Evolutionary conservation across 2,329 filamentous ascomycete genomes (phyloP), one percentile per base, ranked within the genome.

Genomic region (Fusarium fujikuroi): DNA sequence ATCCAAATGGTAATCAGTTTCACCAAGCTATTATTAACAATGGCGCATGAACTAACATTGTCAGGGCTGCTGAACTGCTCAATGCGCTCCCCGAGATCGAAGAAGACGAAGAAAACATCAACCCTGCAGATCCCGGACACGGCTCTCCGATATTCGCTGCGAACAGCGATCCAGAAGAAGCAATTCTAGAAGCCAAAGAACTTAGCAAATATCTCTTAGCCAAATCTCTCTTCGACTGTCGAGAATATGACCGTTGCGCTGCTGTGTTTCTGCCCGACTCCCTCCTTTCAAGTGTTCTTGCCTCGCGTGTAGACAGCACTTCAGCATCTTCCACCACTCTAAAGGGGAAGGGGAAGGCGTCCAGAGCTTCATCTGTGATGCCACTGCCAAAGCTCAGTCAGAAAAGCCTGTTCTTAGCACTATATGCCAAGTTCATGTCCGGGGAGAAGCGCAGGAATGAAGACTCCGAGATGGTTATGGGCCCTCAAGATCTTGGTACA

Each of bases 401-500:
- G 81, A 97, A 95, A 83, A 95, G 95, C 59, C 83, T 98, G 25
- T 99, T 99, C 79, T 87, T 99, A 16, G 93, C 95, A 1, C 85
- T 98, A 8, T 99, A 99, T 78, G 94, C 96, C 49, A 97, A 95
- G 79, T 95, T 95, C 79, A 89, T 98, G 72, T 93, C 95, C 0
- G 96, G 96, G 3, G 96, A 99, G 85, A 98, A 98, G 86, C 91
- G 94, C 73, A 97, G 95, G 82, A 94, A 97, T 77, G 96, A 99
- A 82, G 95, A 98, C 65, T 94, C 93, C 28, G 96, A 99, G 83
- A 98, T 98, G 93, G 93, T 99, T 57, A 90, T 98, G 83, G 96
- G 96, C 0, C 95, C 96, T 3, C 92, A 95, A 66, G 96, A 99
- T 82, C 91, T 94, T 19, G 95, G 95, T 3, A 91, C 92, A 37